Percentiles rank a stretch among this genome's conserved stretches.
Conservation (phyloP, 495 filamentous ascomycete species). For the Rusavskia elegans region DNA sequence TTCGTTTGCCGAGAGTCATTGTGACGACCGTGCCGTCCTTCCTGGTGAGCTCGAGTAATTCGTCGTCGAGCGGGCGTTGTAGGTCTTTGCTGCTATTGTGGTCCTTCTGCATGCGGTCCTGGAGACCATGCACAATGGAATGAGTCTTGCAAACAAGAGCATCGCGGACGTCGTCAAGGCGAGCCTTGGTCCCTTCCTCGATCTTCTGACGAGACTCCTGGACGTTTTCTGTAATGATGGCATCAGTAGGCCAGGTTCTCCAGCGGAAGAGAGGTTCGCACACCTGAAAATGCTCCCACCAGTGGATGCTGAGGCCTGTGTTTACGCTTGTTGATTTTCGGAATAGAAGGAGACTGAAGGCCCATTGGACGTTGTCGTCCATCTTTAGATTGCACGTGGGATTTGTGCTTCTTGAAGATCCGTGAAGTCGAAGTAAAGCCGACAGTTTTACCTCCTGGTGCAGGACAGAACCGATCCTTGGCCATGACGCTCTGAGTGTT, state of each 20-base stretch:
- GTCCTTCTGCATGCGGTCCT: background rate
- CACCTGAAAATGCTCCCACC: slow-evolving; percentile 3
- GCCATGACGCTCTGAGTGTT: background rate
- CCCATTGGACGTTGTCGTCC: background rate
- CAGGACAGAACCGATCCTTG: background rate
- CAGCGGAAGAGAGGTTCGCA: background rate
- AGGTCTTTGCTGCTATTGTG: background rate
- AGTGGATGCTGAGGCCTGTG: slow-evolving; percentile 5
- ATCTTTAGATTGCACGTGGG: background rate
- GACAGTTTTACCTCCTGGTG: background rate
- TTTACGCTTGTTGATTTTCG: background rate
- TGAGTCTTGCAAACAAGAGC: background rate
- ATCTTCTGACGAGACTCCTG: slow-evolving; percentile 4
- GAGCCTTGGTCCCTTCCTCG: background rate
- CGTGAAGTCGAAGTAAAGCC: slow-evolving; percentile 1
- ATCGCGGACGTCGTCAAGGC: background rate
- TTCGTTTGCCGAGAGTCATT: slow-evolving; percentile 7
- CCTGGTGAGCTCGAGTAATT: slow-evolving; percentile 5
- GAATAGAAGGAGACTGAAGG: background rate
- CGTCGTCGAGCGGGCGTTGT: slow-evolving; percentile 2
- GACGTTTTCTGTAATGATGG: background rate
- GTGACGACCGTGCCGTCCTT: slow-evolving; percentile 5
- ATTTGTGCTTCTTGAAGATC: slow-evolving; percentile 1
- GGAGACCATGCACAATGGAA: background rate
- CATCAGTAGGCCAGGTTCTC: background rate